Evolutionary conservation across 1,284 basidiomycete genomes (phyloP), one percentile per base, ranked within the genome.

Genomic region (Phylloporus gajari): DNA sequence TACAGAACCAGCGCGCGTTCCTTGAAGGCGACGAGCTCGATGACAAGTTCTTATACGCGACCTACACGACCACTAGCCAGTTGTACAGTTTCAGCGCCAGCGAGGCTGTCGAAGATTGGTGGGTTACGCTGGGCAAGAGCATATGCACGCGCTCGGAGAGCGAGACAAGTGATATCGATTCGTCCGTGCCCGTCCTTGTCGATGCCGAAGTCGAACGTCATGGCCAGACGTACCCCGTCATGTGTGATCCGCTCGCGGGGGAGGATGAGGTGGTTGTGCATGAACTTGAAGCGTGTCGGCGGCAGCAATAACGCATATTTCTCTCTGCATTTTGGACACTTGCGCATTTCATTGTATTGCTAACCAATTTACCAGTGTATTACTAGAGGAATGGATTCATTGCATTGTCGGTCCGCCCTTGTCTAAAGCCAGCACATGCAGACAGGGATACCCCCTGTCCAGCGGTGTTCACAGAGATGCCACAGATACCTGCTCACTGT

Each of bases 61-160:
- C 84, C 35, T 87, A 86, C 82, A 83, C 81, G 64, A 82, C 84
- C 30, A 85, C 87, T 72, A 70, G 87, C 66, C 81, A 81, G 58
- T 69, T 86, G 69, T 84, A 82, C 68, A 77, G 79, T 27, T 85
- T 86, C 74, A 82, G 86, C 72, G 81, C 85, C 5, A 80, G 76
- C 27, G 86, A 87, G 68, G 81, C 78, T 60, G 86, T 85, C 35
- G 84, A 87, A 59, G 86, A 88, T 74, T 89, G 86, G 87, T 89
- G 86, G 86, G 82, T 82, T 2, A 86, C 85, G 76, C 87, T 83
- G 83, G 86, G 85, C 1, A 72, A 79, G 8, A 75, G 83, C 15
- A 79, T 86, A 65, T 63, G 67, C 21, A 32, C 27, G 48, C 68
- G 48, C n/a, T 63, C 42, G 11, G 66, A 71, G 38, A 15, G 59